phyloP scores from a whole-genome alignment of 2,329 filamentous ascomycete species.

The Neofusicoccum cordaticola region DNA sequence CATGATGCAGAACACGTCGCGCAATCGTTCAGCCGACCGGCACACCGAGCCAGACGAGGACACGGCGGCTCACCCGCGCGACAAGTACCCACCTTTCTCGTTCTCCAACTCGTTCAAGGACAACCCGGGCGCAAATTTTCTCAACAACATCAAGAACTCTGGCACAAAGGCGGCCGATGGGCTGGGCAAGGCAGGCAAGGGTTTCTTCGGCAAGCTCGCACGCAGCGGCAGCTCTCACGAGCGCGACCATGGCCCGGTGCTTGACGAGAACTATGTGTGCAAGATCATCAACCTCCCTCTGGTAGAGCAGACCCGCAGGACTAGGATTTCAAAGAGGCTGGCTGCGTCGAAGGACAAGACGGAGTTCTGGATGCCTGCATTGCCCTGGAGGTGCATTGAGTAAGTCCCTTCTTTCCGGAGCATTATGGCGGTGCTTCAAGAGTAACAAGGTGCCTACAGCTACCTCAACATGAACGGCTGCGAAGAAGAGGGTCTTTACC shows the following conservation, averaged over 20 bases:
- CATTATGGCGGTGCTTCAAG: background rate
- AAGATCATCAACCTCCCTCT: conserved; percentile 84
- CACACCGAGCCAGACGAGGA: conserved; percentile 36
- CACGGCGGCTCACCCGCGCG: conserved; percentile 24
- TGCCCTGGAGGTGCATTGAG: conserved; percentile 94
- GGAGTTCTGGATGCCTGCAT: conserved; percentile 97
- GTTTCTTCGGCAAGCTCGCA: conserved; percentile 74
- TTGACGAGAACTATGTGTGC: conserved; percentile 79
- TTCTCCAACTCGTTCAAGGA: conserved; percentile 57
- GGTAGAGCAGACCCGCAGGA: conserved; percentile 84
- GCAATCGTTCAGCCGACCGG: conserved; percentile 74
- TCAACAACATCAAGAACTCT: conserved; percentile 70
- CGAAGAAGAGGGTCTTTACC: conserved; percentile 89
- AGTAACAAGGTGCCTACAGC: conserved; percentile 34
- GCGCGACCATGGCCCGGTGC: conserved; percentile 53
- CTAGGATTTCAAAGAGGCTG: conserved; percentile 84
- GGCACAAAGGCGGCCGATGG: conserved; percentile 71
- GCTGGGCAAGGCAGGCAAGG: conserved; percentile 69
- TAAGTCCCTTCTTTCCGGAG: conserved; percentile 36
- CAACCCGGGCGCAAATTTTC: conserved; percentile 60
- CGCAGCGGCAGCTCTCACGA: conserved; percentile 70
- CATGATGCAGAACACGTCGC: conserved; percentile 57
- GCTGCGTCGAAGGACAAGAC: conserved; percentile 91
- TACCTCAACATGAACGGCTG: conserved; percentile 93
- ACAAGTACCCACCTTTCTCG: conserved; percentile 28